These are phyloP conservation scores for Rhamnella rubrinervis DNA, from an alignment of 331 rosid genomes.

Conservation along the genomic window DNA sequence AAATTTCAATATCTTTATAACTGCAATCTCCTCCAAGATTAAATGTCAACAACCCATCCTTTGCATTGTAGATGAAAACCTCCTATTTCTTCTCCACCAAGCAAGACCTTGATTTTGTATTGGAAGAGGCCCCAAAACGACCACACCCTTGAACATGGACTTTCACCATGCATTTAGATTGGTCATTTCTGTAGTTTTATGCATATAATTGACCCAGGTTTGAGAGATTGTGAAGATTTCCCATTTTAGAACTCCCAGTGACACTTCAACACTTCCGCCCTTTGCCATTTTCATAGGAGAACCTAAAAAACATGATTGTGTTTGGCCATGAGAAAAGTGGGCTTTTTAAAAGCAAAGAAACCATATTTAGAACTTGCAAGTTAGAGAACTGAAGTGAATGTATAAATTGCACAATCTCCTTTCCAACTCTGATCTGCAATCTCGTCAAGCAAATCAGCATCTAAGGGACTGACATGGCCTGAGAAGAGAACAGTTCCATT, in stretches of 20 bases:
- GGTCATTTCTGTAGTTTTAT: neutral
- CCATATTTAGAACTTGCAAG: neutral
- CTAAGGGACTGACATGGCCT: conserved; percentile 9
- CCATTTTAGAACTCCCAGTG: conserved; percentile 11
- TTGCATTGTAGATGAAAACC: conserved; percentile 3
- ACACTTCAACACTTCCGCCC: conserved; percentile 6
- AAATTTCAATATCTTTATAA: conserved; percentile 3
- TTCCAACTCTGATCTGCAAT: conserved; percentile 6
- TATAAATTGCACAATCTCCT: conserved; percentile 13
- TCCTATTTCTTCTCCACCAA: conserved; percentile 5
- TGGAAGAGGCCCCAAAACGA: conserved; percentile 16
- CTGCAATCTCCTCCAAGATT: conserved; percentile 11
- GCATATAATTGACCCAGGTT: neutral
- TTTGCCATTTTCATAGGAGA: conserved; percentile 1
- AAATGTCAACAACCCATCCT: neutral
- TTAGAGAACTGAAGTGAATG: neutral
- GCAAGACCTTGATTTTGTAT: conserved; percentile 17
- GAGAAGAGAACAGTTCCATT: neutral
- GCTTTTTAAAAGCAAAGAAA: neutral
- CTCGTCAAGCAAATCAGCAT: conserved; percentile 9
- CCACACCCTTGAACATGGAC: conserved; percentile 17
- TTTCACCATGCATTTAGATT: neutral
- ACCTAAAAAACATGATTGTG: neutral
- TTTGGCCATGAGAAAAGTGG: neutral
- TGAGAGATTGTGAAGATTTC: conserved; percentile 14